Evolutionary conservation across 176 grass and related monocot genomes (phyloP).

Genomic region (Carex scoparia): DNA sequence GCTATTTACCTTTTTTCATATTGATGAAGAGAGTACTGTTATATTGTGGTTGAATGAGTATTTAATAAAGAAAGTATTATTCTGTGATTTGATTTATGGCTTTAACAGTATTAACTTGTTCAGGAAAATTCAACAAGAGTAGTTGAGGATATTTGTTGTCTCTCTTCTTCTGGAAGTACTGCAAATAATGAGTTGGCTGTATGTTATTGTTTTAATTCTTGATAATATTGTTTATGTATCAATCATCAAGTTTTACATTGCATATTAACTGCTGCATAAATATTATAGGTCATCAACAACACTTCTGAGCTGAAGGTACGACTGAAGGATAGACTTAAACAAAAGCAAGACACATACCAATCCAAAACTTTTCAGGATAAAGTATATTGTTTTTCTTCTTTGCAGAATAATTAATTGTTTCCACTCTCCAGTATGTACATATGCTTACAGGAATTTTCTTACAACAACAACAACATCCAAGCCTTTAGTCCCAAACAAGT

Average conservation of each 20-base stretch:
- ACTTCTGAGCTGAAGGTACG: constrained; percentile 26
- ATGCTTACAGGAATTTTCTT: constrained; percentile 12
- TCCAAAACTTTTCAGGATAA: background rate
- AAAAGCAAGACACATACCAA: constrained; percentile 38
- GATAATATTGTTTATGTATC: background rate
- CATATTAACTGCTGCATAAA: background rate
- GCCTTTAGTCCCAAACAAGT: too few relatives aligned
- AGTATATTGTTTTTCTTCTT: background rate
- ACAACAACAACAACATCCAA: too few relatives aligned
- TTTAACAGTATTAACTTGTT: background rate
- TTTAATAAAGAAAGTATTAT: background rate
- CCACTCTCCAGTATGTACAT: background rate
- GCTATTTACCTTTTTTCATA: background rate
- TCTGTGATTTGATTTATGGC: background rate
- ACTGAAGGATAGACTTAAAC: constrained; percentile 34
- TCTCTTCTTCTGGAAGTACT: background rate
- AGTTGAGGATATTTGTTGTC: background rate
- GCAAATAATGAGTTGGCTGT: constrained; percentile 19
- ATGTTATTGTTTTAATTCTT: background rate
- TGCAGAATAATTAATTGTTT: background rate
- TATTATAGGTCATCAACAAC: constrained; percentile 36
- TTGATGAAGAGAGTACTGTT: background rate
- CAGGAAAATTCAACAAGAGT: background rate
- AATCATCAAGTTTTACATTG: background rate
- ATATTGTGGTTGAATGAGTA: background rate